Evolutionary conservation across 1,284 basidiomycete species (phyloP).

Genomic region (Cystobasidium sp.): DNA sequence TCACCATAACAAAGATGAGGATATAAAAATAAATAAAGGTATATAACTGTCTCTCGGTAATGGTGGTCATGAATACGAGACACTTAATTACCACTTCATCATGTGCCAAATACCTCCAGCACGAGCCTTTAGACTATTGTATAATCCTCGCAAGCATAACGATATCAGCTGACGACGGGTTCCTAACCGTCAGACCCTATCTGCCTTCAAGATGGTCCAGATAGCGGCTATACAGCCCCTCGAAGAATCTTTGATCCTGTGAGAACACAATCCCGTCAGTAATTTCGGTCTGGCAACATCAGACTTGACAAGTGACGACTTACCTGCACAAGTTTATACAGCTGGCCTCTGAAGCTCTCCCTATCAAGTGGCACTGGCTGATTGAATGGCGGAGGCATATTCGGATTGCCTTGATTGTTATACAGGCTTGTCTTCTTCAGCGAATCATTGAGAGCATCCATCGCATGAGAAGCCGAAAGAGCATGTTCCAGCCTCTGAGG

Average conservation of each 20-base stretch:
- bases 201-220: conserved; percentile 5
- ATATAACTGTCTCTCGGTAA: too few relatives aligned
- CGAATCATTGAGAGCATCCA: conserved; percentile 20
- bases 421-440: conserved; percentile 20
- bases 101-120: too few relatives aligned
- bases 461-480: background rate
- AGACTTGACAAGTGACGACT: background rate
- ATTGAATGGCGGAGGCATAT: background rate
- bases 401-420: background rate
- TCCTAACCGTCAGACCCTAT: background rate
- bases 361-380: conserved; percentile 18
- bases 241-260: conserved; percentile 37
- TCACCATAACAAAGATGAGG: too few relatives aligned
- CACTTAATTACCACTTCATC: too few relatives aligned
- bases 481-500: background rate
- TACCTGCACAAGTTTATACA: conserved; percentile 24
- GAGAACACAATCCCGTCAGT: background rate
- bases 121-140: background rate
- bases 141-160: background rate
- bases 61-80: too few relatives aligned
- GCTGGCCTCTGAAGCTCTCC: conserved; percentile 24
- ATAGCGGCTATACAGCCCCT: conserved; percentile 29
- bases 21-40: too few relatives aligned
- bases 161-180: background rate
- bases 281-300: background rate